These are phyloP conservation scores for Andrographis paniculata DNA, from an alignment of 305 asterid genomes.

Conservation along the genomic window DNA sequence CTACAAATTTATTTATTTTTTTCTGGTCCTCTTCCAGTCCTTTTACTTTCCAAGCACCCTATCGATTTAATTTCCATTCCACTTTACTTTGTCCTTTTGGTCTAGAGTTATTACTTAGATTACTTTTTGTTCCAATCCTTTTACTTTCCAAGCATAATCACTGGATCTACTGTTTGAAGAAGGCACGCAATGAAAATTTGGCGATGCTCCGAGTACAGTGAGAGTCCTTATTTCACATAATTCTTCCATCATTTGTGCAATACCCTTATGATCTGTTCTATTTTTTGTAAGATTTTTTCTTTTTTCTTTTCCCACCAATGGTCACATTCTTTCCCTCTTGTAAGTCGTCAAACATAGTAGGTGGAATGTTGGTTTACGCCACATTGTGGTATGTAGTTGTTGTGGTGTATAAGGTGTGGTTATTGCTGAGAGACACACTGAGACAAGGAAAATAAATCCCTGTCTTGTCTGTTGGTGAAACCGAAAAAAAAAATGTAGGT, in stretches of 20 bases:
- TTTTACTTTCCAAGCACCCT: constrained; percentile 35
- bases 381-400: too few species aligned
- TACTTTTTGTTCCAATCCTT: background rate
- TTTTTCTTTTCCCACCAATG: too few species aligned
- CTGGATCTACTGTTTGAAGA: background rate
- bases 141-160: background rate
- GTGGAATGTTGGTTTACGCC: too few species aligned
- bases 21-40: constrained; percentile 33
- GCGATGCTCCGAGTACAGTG: background rate
- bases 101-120: background rate
- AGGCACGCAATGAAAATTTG: background rate
- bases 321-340: too few species aligned
- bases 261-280: background rate
- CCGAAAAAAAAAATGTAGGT: too few species aligned
- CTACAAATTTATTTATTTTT: constrained; percentile 26
- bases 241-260: background rate
- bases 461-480: too few species aligned
- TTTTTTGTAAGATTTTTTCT: background rate
- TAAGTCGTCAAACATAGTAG: too few species aligned
- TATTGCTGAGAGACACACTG: too few species aligned
- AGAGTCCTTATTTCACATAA: background rate
- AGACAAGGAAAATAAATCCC: too few species aligned
- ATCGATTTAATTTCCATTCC: background rate
- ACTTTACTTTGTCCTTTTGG: background rate
- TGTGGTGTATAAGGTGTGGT: too few species aligned